Percentiles rank a stretch among this genome's conserved stretches.
phyloP scores from a whole-genome alignment of 306 rosid genomes.

The Prosopis cineraria region DNA sequence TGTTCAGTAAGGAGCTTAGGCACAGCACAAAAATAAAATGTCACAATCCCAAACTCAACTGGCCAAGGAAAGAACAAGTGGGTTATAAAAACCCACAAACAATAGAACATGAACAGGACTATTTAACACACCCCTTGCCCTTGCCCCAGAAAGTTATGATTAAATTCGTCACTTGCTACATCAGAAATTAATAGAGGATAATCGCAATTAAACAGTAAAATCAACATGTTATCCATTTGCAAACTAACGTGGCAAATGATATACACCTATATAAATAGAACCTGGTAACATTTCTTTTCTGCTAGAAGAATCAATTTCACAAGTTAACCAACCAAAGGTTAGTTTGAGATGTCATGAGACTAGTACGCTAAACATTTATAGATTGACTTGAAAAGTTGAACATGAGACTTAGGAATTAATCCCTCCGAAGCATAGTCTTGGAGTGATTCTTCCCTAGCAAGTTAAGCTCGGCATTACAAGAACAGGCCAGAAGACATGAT shows the following conservation, averaged over 20 bases:
- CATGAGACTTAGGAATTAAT: not conserved
- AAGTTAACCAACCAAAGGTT: not conserved
- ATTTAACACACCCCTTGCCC: not conserved
- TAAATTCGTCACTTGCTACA: not conserved
- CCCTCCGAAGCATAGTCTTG: not conserved
- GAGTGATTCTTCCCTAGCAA: not conserved
- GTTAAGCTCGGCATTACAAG: not conserved
- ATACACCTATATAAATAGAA: not conserved
- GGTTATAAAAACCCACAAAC: not conserved
- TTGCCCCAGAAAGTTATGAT: not conserved
- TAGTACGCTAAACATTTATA: not conserved
- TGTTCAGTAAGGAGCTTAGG: conserved; percentile 12
- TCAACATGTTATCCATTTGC: not conserved
- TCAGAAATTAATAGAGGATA: not conserved
- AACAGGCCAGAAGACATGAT: not conserved
- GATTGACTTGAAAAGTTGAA: not conserved
- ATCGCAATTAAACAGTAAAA: not conserved
- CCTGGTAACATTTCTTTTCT: not conserved
- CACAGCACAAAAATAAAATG: conserved; percentile 5
- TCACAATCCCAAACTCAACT: conserved; percentile 24
- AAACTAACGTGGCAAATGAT: not conserved
- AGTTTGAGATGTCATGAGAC: not conserved
- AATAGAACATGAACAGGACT: conserved; percentile 4
- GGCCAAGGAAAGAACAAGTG: conserved; percentile 17
- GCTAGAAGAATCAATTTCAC: not conserved